These are phyloP conservation scores for Magnaporthiopsis incrustans DNA, from an alignment of 2,329 filamentous ascomycete genomes.

Conservation along the genomic window DNA sequence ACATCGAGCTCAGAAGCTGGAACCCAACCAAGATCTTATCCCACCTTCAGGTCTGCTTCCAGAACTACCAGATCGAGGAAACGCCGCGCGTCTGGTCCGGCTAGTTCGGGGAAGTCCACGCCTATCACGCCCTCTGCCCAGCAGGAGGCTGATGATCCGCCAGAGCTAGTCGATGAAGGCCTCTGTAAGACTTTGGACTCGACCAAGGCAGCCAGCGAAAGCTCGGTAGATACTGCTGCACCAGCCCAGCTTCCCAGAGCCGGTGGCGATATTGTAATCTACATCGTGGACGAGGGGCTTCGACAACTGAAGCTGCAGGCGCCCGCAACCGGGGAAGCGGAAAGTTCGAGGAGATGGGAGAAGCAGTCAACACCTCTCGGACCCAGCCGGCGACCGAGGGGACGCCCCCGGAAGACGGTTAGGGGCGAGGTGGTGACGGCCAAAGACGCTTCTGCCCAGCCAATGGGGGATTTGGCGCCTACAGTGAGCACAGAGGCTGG, in stretches of 20 bases:
- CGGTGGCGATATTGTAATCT: constrained; percentile 1
- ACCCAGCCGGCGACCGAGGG: background rate
- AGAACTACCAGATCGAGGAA: background rate
- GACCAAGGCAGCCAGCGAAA: background rate
- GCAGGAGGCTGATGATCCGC: background rate
- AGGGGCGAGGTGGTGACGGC: background rate
- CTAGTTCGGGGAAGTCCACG: background rate
- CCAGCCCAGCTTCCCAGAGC: background rate
- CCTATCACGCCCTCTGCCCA: background rate
- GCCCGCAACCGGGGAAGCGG: background rate
- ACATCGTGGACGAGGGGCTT: constrained; percentile 6
- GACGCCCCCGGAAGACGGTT: background rate
- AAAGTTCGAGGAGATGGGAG: too few relatives aligned
- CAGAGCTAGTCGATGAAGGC: background rate
- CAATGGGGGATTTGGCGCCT: background rate
- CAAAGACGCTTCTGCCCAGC: background rate
- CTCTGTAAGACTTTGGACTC: background rate
- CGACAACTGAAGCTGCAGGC: background rate
- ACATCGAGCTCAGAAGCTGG: background rate
- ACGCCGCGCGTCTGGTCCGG: background rate
- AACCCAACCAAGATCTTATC: background rate
- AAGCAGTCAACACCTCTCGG: background rate
- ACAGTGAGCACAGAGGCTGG: background rate
- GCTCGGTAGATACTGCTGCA: background rate
- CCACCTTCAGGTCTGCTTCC: too few relatives aligned